Percentiles rank a stretch among this genome's conserved stretches.
phyloP scores from a whole-genome alignment of 2,329 filamentous ascomycete genomes.

The Fusarium sororula region DNA sequence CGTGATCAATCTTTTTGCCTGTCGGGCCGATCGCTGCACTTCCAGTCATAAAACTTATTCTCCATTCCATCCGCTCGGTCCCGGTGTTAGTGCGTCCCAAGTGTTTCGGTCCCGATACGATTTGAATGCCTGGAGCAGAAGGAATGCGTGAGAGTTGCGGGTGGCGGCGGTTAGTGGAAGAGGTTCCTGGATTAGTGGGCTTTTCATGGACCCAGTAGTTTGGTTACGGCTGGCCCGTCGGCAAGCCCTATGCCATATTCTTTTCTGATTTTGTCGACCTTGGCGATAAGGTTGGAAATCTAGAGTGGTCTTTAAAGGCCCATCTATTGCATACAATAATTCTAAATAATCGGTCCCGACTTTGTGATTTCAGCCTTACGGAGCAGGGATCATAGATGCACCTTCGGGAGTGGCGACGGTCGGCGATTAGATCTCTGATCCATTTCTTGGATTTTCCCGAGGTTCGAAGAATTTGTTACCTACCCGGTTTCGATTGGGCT shows the following conservation, averaged over 20 bases:
- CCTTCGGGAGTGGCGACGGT: background rate
- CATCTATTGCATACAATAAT: no score
- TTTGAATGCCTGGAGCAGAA: background rate
- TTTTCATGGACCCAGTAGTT: background rate
- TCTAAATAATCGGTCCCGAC: background rate
- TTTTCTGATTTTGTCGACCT: background rate
- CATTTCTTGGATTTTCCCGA: no score
- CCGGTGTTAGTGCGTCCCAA: background rate
- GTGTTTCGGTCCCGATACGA: background rate
- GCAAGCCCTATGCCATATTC: no score
- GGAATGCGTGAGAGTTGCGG: background rate
- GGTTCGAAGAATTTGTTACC: no score
- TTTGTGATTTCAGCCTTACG: no score
- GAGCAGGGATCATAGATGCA: no score
- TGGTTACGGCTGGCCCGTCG: background rate
- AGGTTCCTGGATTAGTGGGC: background rate
- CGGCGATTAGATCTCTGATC: background rate
- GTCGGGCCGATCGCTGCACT: background rate
- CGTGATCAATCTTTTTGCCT: constrained; percentile 26
- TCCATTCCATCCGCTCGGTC: background rate
- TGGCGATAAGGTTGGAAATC: background rate
- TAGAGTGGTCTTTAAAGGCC: background rate
- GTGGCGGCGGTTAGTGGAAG: background rate
- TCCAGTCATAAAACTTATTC: background rate
- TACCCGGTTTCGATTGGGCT: background rate